phyloP scores from a whole-genome alignment of 169 alveolate genomes.

The Cryptosporidium tyzzeri region DNA sequence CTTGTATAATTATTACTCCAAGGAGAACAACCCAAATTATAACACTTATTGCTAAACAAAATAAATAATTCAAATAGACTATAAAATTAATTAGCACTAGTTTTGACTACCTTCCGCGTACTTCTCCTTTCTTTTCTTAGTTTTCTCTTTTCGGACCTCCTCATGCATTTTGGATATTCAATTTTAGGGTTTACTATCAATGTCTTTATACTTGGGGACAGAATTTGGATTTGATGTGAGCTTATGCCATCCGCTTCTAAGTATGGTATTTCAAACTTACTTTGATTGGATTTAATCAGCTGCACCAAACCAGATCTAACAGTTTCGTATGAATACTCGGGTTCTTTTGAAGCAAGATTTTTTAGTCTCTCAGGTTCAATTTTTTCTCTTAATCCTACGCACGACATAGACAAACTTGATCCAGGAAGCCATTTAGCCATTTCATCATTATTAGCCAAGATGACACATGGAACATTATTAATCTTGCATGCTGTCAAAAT shows the following conservation, averaged over 20 bases:
- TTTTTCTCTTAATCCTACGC: conserved; percentile 44
- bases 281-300: conserved; percentile 5
- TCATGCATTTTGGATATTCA: conserved; percentile 35
- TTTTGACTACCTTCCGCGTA: background rate
- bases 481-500: conserved; percentile 22
- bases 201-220: conserved; percentile 3
- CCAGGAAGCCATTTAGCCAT: conserved; percentile 13
- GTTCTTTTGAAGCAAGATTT: background rate
- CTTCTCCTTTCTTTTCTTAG: conserved; percentile 60
- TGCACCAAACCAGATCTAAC: conserved; percentile 1
- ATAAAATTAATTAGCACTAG: conserved; percentile 5
- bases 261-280: conserved; percentile 51
- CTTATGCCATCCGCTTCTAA: background rate
- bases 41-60: background rate
- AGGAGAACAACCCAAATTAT: conserved; percentile 25
- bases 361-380: conserved; percentile 18
- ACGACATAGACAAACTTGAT: background rate
- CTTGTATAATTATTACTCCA: conserved; percentile 6
- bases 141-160: conserved; percentile 46
- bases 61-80: conserved; percentile 31
- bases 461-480: conserved; percentile 43
- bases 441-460: conserved; percentile 23
- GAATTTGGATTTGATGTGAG: background rate
- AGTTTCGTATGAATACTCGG: background rate
- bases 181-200: conserved; percentile 40